Conservation (phyloP, 2,329 filamentous ascomycete species). For the Pseudogymnoascus sp. region DNA sequence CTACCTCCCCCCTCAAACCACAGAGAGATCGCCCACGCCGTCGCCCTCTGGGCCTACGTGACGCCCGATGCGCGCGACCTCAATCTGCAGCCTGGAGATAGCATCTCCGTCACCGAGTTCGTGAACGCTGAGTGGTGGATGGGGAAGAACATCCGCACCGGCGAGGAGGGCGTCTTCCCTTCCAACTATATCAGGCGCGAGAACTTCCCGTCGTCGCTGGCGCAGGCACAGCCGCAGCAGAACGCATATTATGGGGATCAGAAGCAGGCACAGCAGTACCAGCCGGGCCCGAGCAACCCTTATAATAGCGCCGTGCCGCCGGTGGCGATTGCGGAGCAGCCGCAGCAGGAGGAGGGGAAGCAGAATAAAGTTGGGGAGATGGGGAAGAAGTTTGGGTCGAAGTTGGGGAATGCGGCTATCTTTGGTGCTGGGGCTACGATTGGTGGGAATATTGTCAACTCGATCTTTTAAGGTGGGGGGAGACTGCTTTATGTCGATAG, state of each 20-base stretch:
- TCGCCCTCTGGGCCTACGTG: conserved; percentile 76
- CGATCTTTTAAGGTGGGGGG: conserved; percentile 59
- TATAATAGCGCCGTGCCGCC: conserved; percentile 65
- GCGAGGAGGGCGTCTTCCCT: conserved; percentile 89
- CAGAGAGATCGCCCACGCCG: conserved; percentile 62
- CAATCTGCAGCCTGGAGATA: conserved; percentile 71
- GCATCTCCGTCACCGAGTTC: conserved; percentile 74
- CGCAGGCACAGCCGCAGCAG: conserved; percentile 27
- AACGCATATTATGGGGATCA: conserved; percentile 28
- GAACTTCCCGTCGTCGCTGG: conserved; percentile 44
- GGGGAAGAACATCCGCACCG: conserved; percentile 76
- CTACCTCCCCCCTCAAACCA: conserved; percentile 35
- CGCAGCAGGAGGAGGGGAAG: conserved; percentile 34
- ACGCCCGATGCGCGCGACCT: conserved; percentile 72
- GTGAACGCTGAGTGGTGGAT: conserved; percentile 98
- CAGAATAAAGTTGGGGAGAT: conserved; percentile 47
- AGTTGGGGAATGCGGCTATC: conserved; percentile 74
- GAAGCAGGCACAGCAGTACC: conserved; percentile 18
- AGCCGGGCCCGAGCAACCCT: conserved; percentile 46
- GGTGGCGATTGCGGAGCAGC: conserved; percentile 59
- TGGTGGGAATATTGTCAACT: conserved; percentile 82
- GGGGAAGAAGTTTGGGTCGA: conserved; percentile 96
- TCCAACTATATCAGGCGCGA: conserved; percentile 76
- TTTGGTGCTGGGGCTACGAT: conserved; percentile 91
- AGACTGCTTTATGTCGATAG: not conserved